Percentiles rank a stretch among this genome's conserved stretches.
Conservation (phyloP, 768 basidiomycete genomes). For the Collybiopsis luxurians region DNA sequence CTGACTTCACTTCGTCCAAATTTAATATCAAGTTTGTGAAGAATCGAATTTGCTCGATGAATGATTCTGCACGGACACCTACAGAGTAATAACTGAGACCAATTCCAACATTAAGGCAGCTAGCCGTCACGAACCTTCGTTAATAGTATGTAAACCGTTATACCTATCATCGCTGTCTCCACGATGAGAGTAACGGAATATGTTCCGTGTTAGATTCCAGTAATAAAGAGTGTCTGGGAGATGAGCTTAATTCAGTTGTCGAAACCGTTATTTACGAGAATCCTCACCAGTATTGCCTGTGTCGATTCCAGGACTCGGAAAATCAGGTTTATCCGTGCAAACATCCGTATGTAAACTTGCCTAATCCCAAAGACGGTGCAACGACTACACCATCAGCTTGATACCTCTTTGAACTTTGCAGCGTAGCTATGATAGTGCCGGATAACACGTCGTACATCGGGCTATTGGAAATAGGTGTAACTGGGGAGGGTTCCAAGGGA, state of each 20-base stretch:
- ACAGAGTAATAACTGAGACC: no score
- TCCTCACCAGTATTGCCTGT: slow-evolving; percentile 24
- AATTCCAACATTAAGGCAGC: no score
- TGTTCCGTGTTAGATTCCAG: slow-evolving; percentile 32
- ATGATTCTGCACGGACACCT: slow-evolving; percentile 27
- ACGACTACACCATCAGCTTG: slow-evolving; percentile 13
- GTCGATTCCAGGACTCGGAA: background rate
- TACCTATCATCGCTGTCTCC: slow-evolving; percentile 16
- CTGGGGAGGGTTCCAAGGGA: slow-evolving; percentile 47
- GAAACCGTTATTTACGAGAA: slow-evolving; percentile 4
- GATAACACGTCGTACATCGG: slow-evolving; percentile 31
- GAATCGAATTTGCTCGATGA: slow-evolving; percentile 37
- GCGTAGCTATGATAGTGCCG: slow-evolving; percentile 40
- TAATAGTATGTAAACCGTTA: slow-evolving; percentile 41
- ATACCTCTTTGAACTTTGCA: slow-evolving; percentile 25
- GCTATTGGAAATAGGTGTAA: slow-evolving; percentile 27
- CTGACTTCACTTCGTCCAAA: slow-evolving; percentile 25
- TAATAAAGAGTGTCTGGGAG: slow-evolving; percentile 30
- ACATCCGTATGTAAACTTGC: background rate
- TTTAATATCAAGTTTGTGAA: slow-evolving; percentile 40
- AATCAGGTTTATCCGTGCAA: no score
- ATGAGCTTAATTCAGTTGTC: background rate
- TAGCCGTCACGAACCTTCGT: slow-evolving; percentile 51
- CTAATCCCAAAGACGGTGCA: slow-evolving; percentile 28
- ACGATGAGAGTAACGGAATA: slow-evolving; percentile 45